Evolutionary conservation across 306 rosid species (phyloP).

Genomic region (Cicer chorassanicum): DNA sequence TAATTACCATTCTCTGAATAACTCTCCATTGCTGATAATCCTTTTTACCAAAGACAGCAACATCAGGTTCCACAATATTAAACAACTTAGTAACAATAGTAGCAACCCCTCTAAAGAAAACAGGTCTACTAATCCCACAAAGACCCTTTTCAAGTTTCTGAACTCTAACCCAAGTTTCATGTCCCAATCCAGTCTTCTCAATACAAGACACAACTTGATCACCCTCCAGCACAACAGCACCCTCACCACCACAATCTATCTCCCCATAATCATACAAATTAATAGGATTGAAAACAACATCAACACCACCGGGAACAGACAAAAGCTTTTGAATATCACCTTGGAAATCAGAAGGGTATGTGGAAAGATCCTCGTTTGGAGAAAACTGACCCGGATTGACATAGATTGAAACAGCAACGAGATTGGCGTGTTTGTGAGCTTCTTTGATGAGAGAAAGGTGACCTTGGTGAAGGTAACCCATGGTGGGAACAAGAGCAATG

Average conservation of each 20-base stretch:
- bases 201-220: slow-evolving; percentile 58
- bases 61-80: slow-evolving; percentile 87
- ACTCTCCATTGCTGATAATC: slow-evolving; percentile 92
- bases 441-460: slow-evolving; percentile 71
- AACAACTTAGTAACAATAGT: slow-evolving; percentile 85
- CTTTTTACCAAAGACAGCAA: slow-evolving; percentile 89
- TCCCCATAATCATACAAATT: slow-evolving; percentile 68
- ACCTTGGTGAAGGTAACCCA: slow-evolving; percentile 89
- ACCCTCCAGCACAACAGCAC: slow-evolving; percentile 21
- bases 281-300: slow-evolving; percentile 72
- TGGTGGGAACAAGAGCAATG: slow-evolving; percentile 79
- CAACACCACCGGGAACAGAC: slow-evolving; percentile 68
- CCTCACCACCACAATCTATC: background rate
- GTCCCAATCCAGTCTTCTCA: slow-evolving; percentile 66
- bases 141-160: slow-evolving; percentile 78
- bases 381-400: slow-evolving; percentile 90
- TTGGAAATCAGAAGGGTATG: slow-evolving; percentile 81
- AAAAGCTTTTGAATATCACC: slow-evolving; percentile 71
- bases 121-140: slow-evolving; percentile 86
- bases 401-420: slow-evolving; percentile 77
- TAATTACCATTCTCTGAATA: slow-evolving; percentile 69
- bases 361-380: slow-evolving; percentile 82
- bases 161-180: slow-evolving; percentile 86
- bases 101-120: slow-evolving; percentile 89
- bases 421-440: slow-evolving; percentile 59